phyloP scores from a whole-genome alignment of 2,329 filamentous ascomycete species.

The Lecanoromycetidae sp. region DNA sequence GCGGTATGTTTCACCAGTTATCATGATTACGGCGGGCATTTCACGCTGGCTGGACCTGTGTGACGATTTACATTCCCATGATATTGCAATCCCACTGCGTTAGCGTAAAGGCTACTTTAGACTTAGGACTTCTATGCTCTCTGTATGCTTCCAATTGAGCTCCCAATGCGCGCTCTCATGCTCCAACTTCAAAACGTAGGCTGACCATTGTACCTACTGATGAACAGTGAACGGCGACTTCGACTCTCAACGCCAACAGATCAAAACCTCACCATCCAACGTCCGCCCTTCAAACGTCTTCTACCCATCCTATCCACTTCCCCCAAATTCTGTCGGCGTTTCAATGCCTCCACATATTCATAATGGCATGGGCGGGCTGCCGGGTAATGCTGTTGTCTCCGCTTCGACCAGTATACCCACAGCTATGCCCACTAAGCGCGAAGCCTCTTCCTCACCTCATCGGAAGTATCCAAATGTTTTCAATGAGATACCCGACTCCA shows the following conservation, averaged over 20 bases:
- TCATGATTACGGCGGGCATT: conserved; percentile 39
- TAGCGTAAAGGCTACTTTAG: background rate
- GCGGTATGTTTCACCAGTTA: conserved; percentile 98
- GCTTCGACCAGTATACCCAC: conserved; percentile 20
- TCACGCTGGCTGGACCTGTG: conserved; percentile 6
- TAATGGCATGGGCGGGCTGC: conserved; percentile 38
- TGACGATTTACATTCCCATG: conserved; percentile 5
- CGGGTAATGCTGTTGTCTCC: conserved; percentile 25
- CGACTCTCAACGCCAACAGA: conserved; percentile 11
- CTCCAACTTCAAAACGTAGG: conserved; percentile 1
- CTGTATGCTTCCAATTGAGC: conserved; percentile 1
- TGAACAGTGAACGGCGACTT: conserved; percentile 42
- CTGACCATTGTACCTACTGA: conserved; percentile 38
- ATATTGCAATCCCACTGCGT: too few relatives aligned
- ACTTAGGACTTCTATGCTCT: conserved; percentile 9
- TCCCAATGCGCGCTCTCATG: background rate
- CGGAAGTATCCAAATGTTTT: conserved; percentile 52
- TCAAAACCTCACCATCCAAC: conserved; percentile 34
- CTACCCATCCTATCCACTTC: conserved; percentile 55
- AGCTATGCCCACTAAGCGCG: conserved; percentile 18
- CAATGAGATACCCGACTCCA: conserved; percentile 75
- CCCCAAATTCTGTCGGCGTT: conserved; percentile 42
- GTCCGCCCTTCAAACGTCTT: conserved; percentile 66
- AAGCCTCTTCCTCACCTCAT: conserved; percentile 40
- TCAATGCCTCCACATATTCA: conserved; percentile 56